These are phyloP conservation scores for Trichosporon sp. DNA, from an alignment of 1,284 basidiomycete genomes.

Conservation along the genomic window DNA sequence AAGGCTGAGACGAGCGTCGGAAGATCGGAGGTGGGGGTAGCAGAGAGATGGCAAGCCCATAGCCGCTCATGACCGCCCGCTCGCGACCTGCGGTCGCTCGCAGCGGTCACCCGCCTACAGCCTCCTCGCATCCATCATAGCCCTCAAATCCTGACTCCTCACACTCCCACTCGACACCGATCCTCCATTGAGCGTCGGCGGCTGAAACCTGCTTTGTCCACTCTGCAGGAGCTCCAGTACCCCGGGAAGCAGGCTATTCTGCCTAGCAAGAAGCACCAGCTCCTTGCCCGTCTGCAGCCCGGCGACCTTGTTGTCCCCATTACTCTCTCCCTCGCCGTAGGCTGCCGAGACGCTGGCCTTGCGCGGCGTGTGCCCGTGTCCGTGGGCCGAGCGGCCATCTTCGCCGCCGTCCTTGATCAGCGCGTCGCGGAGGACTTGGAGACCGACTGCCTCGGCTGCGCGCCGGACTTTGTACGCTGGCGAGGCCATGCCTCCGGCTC, in stretches of 20 bases:
- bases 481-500: conserved; percentile 9
- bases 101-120: not conserved
- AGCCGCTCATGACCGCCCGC: too few species aligned
- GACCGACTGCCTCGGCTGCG: conserved; percentile 65
- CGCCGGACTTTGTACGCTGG: conserved; percentile 41
- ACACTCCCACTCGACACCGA: not conserved
- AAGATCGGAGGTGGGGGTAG: too few species aligned
- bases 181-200: not conserved
- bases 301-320: conserved; percentile 12
- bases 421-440: conserved; percentile 76
- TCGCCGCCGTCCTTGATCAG: conserved; percentile 51
- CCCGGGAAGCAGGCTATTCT: conserved; percentile 44
- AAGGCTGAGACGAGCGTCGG: too few species aligned
- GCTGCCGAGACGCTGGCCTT: conserved; percentile 21
- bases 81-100: not conserved
- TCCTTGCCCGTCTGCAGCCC: conserved; percentile 43
- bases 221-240: conserved; percentile 40
- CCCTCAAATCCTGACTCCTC: conserved; percentile 6
- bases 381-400: not conserved
- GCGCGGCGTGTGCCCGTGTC: not conserved
- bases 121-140: conserved; percentile 11
- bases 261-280: conserved; percentile 45
- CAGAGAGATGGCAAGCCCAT: too few species aligned
- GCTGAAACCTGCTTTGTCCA: not conserved
- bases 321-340: conserved; percentile 18